Percentiles rank a stretch among this genome's conserved stretches.
Conservation (phyloP, 768 basidiomycete species). For the Amanita pallidorosea region DNA sequence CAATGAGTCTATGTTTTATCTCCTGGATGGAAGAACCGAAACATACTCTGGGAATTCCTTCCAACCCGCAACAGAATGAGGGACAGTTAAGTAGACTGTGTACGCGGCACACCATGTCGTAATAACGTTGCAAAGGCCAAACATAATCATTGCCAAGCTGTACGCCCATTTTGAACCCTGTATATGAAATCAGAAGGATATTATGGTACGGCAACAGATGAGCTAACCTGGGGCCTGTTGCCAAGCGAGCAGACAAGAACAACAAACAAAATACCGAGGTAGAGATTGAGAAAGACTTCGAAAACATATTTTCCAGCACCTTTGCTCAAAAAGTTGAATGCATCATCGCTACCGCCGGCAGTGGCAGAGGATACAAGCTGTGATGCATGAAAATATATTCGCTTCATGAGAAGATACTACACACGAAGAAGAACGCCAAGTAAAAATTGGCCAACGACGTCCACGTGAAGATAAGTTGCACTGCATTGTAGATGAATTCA, state of each 20-base stretch:
- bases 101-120: constrained; percentile 87
- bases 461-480: constrained; percentile 92
- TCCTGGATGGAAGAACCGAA: neutral
- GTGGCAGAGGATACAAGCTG: constrained; percentile 81
- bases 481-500: constrained; percentile 85
- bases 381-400: neutral
- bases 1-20: constrained; percentile 2
- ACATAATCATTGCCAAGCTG: constrained; percentile 60
- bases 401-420: constrained; percentile 16
- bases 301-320: constrained; percentile 68
- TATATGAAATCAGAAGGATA: constrained; percentile 2
- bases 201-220: constrained; percentile 1
- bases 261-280: constrained; percentile 78
- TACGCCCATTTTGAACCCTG: constrained; percentile 85
- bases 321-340: constrained; percentile 72
- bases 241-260: constrained; percentile 82
- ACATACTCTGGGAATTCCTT: constrained; percentile 58
- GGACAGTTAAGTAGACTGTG: constrained; percentile 79
- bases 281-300: constrained; percentile 71
- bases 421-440: constrained; percentile 86
- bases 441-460: constrained; percentile 91
- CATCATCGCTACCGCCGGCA: constrained; percentile 33
- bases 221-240: constrained; percentile 63
- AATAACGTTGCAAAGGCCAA: constrained; percentile 70
- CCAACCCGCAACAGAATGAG: constrained; percentile 69